Evolutionary conservation across 768 basidiomycete species (phyloP).

Genomic region (Chalciporus sphaerocephalus): DNA sequence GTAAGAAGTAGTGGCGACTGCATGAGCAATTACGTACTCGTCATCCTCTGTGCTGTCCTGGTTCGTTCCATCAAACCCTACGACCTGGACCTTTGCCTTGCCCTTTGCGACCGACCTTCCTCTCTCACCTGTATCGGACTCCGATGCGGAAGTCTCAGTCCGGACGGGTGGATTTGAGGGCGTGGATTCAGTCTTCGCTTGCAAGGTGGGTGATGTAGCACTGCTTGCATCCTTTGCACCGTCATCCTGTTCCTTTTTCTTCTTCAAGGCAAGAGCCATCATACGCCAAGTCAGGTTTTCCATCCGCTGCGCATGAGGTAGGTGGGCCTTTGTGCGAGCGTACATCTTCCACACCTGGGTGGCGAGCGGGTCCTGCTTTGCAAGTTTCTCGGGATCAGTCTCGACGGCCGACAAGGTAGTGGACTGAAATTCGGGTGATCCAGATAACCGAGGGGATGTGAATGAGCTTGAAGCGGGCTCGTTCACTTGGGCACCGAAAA

Average conservation of each 20-base stretch:
- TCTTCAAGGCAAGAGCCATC: slow-evolving; percentile 94
- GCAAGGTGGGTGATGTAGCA: slow-evolving; percentile 8
- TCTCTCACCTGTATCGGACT: slow-evolving; percentile 43
- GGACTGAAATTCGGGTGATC: slow-evolving; percentile 64
- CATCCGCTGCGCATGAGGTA: slow-evolving; percentile 93
- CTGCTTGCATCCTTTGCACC: slow-evolving; percentile 18
- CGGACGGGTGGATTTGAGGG: slow-evolving; percentile 6
- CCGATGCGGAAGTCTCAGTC: slow-evolving; percentile 2
- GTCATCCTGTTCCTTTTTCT: slow-evolving; percentile 74
- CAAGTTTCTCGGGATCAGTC: slow-evolving; percentile 59
- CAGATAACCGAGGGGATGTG: slow-evolving; percentile 61
- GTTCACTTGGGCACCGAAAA: slow-evolving; percentile 40
- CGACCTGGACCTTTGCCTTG: slow-evolving; percentile 69
- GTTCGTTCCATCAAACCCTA: slow-evolving; percentile 75
- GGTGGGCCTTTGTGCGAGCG: slow-evolving; percentile 78
- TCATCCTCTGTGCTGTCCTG: slow-evolving; percentile 69
- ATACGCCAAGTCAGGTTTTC: slow-evolving; percentile 98
- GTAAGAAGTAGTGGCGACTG: slow-evolving; percentile 18
- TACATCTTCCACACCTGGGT: slow-evolving; percentile 98
- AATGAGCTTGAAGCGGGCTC: slow-evolving; percentile 47
- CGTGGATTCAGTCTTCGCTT: slow-evolving; percentile 21
- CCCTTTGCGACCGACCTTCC: slow-evolving; percentile 79
- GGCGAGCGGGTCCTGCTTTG: slow-evolving; percentile 85
- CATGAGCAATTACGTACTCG: slow-evolving; percentile 52
- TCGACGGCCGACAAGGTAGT: slow-evolving; percentile 38